Percentiles rank a stretch among this genome's conserved stretches.
These are phyloP conservation scores for Kodamaea alishanica DNA, from an alignment of 1,139 yeast species.

Conservation along the genomic window DNA sequence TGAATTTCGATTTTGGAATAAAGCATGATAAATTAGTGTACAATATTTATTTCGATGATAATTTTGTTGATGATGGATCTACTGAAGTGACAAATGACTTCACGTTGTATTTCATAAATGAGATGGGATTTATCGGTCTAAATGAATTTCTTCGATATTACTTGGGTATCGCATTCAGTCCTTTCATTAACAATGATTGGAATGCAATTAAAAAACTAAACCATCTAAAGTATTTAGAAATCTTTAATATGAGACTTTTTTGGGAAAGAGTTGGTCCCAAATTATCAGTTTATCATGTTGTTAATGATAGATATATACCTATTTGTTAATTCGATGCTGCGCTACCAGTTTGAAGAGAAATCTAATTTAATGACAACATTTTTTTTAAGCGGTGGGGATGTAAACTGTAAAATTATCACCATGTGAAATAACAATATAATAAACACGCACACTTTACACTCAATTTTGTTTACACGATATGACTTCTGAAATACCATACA, in stretches of 20 bases:
- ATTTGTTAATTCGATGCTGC: neutral
- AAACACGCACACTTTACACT: too few relatives aligned
- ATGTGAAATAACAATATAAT: too few relatives aligned
- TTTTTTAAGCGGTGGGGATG: too few relatives aligned
- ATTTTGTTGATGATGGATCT: neutral
- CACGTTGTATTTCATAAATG: conserved; percentile 11
- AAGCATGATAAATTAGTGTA: conserved; percentile 13
- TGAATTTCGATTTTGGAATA: conserved; percentile 17
- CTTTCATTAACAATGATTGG: conserved; percentile 11
- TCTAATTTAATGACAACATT: too few relatives aligned
- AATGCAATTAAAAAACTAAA: conserved; percentile 8
- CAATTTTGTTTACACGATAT: too few relatives aligned
- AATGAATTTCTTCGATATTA: conserved; percentile 13
- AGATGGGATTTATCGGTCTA: conserved; percentile 7
- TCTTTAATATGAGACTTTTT: conserved; percentile 3
- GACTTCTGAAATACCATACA: conserved; percentile 27
- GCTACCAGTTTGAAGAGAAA: too few relatives aligned
- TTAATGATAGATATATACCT: conserved; percentile 1
- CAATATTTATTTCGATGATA: conserved; percentile 4
- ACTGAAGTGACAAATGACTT: conserved; percentile 12
- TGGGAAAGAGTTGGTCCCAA: neutral
- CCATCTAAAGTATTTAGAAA: conserved; percentile 5
- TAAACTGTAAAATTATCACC: too few relatives aligned
- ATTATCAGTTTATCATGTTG: neutral
- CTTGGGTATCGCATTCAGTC: conserved; percentile 13